Conservation (phyloP, 1,284 basidiomycete species). For the Volvariella surrecta region DNA sequence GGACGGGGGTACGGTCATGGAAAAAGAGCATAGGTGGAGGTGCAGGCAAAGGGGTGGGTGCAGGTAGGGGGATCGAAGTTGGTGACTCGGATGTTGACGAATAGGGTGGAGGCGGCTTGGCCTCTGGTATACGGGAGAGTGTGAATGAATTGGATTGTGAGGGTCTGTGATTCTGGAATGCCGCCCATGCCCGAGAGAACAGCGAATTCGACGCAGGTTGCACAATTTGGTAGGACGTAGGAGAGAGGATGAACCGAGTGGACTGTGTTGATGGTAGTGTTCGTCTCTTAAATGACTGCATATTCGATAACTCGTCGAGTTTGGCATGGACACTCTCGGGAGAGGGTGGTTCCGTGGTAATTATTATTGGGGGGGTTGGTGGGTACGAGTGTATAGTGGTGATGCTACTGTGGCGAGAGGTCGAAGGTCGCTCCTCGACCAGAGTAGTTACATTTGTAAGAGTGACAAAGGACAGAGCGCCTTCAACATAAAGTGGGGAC, state of each 20-base stretch:
- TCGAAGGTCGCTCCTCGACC: conserved; percentile 13
- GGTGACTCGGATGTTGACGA: conserved; percentile 21
- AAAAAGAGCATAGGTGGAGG: conserved; percentile 47
- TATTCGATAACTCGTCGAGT: conserved; percentile 6
- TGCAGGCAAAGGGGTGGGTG: conserved; percentile 12
- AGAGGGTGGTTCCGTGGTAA: conserved; percentile 34
- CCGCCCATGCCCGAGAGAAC: conserved; percentile 47
- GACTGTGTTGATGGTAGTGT: conserved; percentile 25
- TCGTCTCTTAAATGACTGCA: conserved; percentile 6
- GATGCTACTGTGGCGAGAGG: conserved; percentile 24
- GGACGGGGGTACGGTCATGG: conserved; percentile 60
- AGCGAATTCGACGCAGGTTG: conserved; percentile 35
- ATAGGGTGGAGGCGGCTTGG: conserved; percentile 20
- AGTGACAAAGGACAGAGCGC: conserved; percentile 53
- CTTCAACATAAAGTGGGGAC: conserved; percentile 50
- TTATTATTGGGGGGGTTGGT: conserved; percentile 42
- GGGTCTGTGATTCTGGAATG: conserved; percentile 46
- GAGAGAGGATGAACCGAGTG: conserved; percentile 55
- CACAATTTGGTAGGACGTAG: conserved; percentile 30
- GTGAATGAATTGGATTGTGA: conserved; percentile 62
- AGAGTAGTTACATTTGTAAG: conserved; percentile 33
- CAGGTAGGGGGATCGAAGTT: conserved; percentile 4
- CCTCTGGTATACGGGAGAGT: conserved; percentile 33
- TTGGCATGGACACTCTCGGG: conserved; percentile 23
- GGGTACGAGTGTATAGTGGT: conserved; percentile 55